A percentile compares a stretch with the other conserved stretches of the same genome.
Evolutionary conservation across 345 rosid species (phyloP).

Genomic region (Brassica nigra): DNA sequence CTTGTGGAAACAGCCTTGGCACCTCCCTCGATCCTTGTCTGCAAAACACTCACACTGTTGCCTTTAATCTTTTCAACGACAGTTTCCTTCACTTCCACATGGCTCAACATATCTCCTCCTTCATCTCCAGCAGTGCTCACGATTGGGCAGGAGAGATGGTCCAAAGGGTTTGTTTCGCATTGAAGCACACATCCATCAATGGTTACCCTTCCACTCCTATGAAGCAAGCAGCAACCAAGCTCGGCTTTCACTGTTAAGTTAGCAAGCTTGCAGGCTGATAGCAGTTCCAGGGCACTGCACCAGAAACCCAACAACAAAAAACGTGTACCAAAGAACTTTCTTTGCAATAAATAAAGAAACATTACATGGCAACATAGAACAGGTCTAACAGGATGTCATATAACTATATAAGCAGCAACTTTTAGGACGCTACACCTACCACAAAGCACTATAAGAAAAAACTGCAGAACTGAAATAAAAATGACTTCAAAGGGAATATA

Average conservation of each 20-base stretch:
- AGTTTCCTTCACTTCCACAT: conserved; percentile 44
- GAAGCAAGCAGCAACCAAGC: conserved; percentile 96
- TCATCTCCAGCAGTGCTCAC: conserved; percentile 65
- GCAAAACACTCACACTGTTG: conserved; percentile 64
- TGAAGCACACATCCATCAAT: conserved; percentile 90
- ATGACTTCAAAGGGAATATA: conserved; percentile 15
- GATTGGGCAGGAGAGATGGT: conserved; percentile 85
- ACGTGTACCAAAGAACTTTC: conserved; percentile 36
- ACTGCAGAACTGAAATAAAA: conserved; percentile 8
- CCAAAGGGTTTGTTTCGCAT: conserved; percentile 80
- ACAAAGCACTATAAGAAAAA: not conserved
- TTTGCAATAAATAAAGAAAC: conserved; percentile 17
- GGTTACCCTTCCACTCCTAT: conserved; percentile 83
- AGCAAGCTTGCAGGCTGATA: conserved; percentile 77
- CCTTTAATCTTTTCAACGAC: conserved; percentile 36
- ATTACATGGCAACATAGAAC: not conserved
- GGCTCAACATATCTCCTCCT: conserved; percentile 25
- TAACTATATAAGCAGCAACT: not conserved
- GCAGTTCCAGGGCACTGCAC: conserved; percentile 84
- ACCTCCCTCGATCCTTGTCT: conserved; percentile 91
- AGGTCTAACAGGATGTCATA: not conserved
- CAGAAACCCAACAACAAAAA: conserved; percentile 34
- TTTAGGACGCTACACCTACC: not conserved
- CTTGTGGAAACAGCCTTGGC: conserved; percentile 79
- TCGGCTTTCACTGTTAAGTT: conserved; percentile 88